Conservation (phyloP, 768 basidiomycete species). For the Leucosporidium scottii region DNA sequence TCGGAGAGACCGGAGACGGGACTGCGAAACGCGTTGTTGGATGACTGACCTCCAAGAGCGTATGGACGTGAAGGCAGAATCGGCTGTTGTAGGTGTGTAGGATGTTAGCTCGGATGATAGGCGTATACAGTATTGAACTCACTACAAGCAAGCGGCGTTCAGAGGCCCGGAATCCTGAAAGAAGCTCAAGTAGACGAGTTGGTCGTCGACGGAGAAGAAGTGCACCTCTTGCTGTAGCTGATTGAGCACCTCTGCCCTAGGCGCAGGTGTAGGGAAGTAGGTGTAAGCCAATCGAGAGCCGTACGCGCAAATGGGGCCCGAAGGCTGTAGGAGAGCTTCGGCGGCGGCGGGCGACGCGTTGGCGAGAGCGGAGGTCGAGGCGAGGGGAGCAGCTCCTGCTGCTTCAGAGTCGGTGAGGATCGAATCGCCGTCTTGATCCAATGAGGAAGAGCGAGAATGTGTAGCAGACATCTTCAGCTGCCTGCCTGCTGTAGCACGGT, state of each 20-base stretch:
- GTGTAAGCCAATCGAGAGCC: slow-evolving; percentile 32
- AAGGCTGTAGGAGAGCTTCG: slow-evolving; percentile 9
- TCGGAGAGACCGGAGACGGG: not conserved
- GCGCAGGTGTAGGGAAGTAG: slow-evolving; percentile 22
- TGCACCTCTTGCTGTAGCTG: slow-evolving; percentile 51
- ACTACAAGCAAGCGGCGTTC: slow-evolving; percentile 37
- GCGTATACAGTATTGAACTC: not conserved
- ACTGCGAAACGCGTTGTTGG: not conserved
- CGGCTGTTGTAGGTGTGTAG: slow-evolving; percentile 38
- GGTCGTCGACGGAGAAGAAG: slow-evolving; percentile 89
- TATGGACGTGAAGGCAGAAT: slow-evolving; percentile 79
- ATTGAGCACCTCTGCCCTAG: slow-evolving; percentile 14
- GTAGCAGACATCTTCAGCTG: no score
- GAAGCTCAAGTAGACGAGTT: slow-evolving; percentile 84
- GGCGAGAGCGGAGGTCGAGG: not conserved
- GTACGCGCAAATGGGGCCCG: slow-evolving; percentile 32
- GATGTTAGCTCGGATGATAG: no score
- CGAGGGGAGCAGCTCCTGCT: no score
- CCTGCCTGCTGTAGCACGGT: no score
- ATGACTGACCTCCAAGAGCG: slow-evolving; percentile 62
- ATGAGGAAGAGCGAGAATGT: no score
- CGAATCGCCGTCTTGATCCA: no score
- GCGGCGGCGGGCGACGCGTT: not conserved
- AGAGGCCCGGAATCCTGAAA: slow-evolving; percentile 86
- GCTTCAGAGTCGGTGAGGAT: no score